Base-by-base conservation (phyloP, 257 asterid genomes). In the Fraxinus anomala region DNA sequence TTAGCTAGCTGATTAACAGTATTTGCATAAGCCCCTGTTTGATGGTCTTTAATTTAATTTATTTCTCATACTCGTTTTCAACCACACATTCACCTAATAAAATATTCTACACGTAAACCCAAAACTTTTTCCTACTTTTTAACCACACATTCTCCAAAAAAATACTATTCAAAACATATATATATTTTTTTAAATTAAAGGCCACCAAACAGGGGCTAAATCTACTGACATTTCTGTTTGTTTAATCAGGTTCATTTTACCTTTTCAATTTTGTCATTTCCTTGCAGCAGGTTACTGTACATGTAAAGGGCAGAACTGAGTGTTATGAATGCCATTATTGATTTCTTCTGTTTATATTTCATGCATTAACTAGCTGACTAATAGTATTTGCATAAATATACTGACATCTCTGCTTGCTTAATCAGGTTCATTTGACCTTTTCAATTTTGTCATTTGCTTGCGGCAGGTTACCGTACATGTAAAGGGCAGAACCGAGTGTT, bases 401-500 rank as follows among this genome's bases (percentile, higher is more conserved):
- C 16, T 73, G 34, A 71, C 42, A 39, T 80, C 42, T 70, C 79
- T 30, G 56, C 68, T 63, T 76, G 67, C 30, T 80, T 70, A 42
- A 31, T 74, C 63, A 30, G 83, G 71, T 74, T 68, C 34, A 70
- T 7, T 17, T 71, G 77, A 59, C 39, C 74, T 39, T 40, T 70
- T 37, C 23, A 0, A 3, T 72, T 73, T 80, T 76, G n/a, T 67
- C 39, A 17, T 76, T 79, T 73, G 73, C 26, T 78, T 80, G 77
- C 68, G 31, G 80, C 90, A 96, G 99, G 99, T 96, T 36, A 92
- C 99, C 26, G 99, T 96, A 66, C 99, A 96, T n/a, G 87, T 91
- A 70, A 96, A 96, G 85, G 97, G 96, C 75, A 92, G 76, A 86
- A 89, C 99, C 4, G 99, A 96, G 83, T 96, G 99, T 72, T 96